Evolutionary conservation across 192 early-diverging fungal species (phyloP).

Genomic region (Linnemannia hyalina): DNA sequence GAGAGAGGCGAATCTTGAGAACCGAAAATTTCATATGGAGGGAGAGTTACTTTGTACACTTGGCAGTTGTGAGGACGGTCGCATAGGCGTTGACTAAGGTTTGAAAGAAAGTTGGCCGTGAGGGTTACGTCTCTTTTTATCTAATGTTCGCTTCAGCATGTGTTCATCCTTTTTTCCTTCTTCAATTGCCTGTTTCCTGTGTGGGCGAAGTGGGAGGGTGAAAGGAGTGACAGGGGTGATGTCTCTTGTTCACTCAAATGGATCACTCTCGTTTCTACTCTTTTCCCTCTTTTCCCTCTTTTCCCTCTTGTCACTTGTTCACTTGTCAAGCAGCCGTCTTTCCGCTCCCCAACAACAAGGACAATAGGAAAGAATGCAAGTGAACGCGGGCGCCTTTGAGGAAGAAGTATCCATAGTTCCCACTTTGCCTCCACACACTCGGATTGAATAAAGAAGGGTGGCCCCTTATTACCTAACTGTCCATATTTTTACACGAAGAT

Average conservation of each 20-base stretch:
- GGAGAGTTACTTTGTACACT: neutral
- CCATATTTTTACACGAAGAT: neutral
- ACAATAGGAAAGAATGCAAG: neutral
- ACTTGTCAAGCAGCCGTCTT: neutral
- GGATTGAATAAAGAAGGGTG: neutral
- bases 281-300: neutral
- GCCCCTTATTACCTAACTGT: neutral
- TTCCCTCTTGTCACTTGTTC: neutral
- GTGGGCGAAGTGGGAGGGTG: neutral
- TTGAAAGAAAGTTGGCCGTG: neutral
- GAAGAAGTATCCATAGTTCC: neutral
- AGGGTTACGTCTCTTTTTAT: neutral
- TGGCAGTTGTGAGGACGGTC: neutral
- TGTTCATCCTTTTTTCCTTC: neutral
- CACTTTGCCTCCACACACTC: neutral
- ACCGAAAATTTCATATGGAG: neutral
- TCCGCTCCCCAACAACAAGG: neutral
- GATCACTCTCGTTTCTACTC: neutral
- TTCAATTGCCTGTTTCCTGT: neutral
- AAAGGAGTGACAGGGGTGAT: neutral
- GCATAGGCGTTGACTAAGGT: constrained; percentile 6
- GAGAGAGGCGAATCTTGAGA: neutral
- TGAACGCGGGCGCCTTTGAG: neutral
- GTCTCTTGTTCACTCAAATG: neutral
- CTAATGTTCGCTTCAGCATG: constrained; percentile 3